Conservation (phyloP, 345 rosid species). For the Crucihimalaya himalaica region DNA sequence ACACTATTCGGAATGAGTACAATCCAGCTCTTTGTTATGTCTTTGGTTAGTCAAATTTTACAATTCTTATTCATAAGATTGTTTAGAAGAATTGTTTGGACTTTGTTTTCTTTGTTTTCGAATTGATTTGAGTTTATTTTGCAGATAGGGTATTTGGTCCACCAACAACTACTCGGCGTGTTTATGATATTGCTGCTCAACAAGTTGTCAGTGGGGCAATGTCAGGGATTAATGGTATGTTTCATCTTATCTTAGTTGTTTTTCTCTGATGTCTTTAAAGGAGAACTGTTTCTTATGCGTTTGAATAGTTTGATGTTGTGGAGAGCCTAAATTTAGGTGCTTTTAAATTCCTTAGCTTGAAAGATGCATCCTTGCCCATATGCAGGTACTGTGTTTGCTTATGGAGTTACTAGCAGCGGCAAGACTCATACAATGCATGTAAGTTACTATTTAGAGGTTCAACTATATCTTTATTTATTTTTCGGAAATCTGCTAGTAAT, state of each 20-base stretch:
- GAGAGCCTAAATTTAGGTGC: background rate
- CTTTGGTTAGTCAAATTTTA: constrained; percentile 59
- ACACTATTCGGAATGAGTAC: constrained; percentile 68
- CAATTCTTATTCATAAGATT: background rate
- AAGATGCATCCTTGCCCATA: constrained; percentile 7
- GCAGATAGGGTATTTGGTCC: constrained; percentile 86
- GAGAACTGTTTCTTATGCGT: background rate
- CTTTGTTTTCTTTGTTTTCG: constrained; percentile 14
- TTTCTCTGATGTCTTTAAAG: background rate
- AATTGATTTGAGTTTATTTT: constrained; percentile 11
- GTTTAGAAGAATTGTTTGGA: background rate
- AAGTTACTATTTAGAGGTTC: constrained; percentile 44
- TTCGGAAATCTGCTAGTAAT: background rate
- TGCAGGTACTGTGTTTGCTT: constrained; percentile 94
- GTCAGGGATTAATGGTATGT: constrained; percentile 80
- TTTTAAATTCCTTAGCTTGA: constrained; percentile 12
- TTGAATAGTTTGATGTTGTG: constrained; percentile 28
- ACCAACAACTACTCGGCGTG: constrained; percentile 84
- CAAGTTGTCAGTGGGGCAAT: constrained; percentile 78
- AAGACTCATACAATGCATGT: constrained; percentile 98
- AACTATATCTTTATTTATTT: background rate
- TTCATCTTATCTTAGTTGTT: constrained; percentile 1
- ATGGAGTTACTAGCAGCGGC: constrained; percentile 97
- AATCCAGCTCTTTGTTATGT: constrained; percentile 70
- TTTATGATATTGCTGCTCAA: constrained; percentile 82